Conservation (phyloP, 2,329 filamentous ascomycete species). For the Seiridium cupressi region DNA sequence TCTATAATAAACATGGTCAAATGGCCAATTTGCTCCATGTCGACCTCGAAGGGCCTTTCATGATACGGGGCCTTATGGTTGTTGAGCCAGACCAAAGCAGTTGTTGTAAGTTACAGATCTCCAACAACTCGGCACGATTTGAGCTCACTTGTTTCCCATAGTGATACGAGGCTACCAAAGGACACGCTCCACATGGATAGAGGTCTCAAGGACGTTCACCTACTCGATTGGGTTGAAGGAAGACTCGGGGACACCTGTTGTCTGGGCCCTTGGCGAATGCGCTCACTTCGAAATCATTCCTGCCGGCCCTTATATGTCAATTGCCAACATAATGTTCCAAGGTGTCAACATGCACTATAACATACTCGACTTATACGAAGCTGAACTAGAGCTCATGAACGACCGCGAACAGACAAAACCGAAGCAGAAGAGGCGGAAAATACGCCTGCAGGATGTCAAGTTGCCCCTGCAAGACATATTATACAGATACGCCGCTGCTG, state of each 20-base stretch:
- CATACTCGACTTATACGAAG: slow-evolving; percentile 55
- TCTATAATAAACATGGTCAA: slow-evolving; percentile 56
- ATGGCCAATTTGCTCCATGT: slow-evolving; percentile 61
- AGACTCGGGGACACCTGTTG: slow-evolving; percentile 47
- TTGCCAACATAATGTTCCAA: slow-evolving; percentile 60
- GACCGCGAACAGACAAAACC: slow-evolving; percentile 31
- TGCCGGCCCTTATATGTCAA: slow-evolving; percentile 50
- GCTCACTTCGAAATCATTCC: slow-evolving; percentile 71
- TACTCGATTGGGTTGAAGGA: slow-evolving; percentile 54
- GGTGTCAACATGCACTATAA: slow-evolving; percentile 64
- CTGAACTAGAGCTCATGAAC: slow-evolving; percentile 27
- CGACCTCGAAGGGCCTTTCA: slow-evolving; percentile 57
- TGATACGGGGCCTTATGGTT: slow-evolving; percentile 58
- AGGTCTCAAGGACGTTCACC: slow-evolving; percentile 46
- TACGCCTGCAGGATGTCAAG: slow-evolving; percentile 16
- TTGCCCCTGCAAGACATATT: slow-evolving; percentile 31
- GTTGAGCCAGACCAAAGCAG: slow-evolving; percentile 41
- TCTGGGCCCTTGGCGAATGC: slow-evolving; percentile 64
- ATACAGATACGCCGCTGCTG: slow-evolving; percentile 46
- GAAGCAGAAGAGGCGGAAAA: slow-evolving; percentile 20
- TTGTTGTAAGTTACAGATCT: slow-evolving; percentile 30
- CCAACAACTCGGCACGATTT: not conserved
- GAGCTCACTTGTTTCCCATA: slow-evolving; percentile 11
- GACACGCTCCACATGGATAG: slow-evolving; percentile 38
- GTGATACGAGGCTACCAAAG: slow-evolving; percentile 31